These are phyloP conservation scores for Gracilaria gracilis DNA, from an alignment of 23 red algal species.

Conservation along the genomic window DNA sequence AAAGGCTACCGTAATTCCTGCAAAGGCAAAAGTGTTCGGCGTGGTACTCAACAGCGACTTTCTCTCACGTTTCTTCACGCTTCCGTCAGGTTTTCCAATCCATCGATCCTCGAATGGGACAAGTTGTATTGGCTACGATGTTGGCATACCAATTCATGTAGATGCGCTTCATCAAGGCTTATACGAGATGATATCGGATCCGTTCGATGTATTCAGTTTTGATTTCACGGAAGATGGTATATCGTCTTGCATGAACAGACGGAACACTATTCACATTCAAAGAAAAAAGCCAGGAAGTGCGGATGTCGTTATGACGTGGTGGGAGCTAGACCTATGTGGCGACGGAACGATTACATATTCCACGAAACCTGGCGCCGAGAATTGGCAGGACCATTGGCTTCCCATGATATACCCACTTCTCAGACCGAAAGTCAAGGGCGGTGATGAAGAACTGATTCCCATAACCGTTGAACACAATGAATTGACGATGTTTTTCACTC, in stretches of 20 bases:
- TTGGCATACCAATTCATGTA: slow-evolving; percentile 52
- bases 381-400: slow-evolving; percentile 82
- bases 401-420: slow-evolving; percentile 50
- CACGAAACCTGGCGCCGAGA: slow-evolving; percentile 52
- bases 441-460: slow-evolving; percentile 40
- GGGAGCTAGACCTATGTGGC: slow-evolving; percentile 67
- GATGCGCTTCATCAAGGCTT: slow-evolving; percentile 27
- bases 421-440: neutral
- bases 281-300: slow-evolving; percentile 25
- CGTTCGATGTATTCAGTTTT: slow-evolving; percentile 55
- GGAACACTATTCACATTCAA: neutral
- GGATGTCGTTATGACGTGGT: slow-evolving; percentile 61
- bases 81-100: slow-evolving; percentile 44
- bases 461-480: slow-evolving; percentile 48
- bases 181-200: slow-evolving; percentile 46
- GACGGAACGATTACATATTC: slow-evolving; percentile 50
- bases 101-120: slow-evolving; percentile 32
- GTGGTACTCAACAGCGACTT: slow-evolving; percentile 26
- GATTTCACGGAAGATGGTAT: slow-evolving; percentile 33
- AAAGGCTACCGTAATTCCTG: slow-evolving; percentile 45
- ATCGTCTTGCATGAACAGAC: slow-evolving; percentile 1
- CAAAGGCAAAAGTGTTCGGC: slow-evolving; percentile 39
- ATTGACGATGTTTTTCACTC: slow-evolving; percentile 36
- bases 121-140: slow-evolving; percentile 19
- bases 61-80: slow-evolving; percentile 41